These are phyloP conservation scores for Syzygium grande DNA, from an alignment of 345 rosid species.

Conservation along the genomic window DNA sequence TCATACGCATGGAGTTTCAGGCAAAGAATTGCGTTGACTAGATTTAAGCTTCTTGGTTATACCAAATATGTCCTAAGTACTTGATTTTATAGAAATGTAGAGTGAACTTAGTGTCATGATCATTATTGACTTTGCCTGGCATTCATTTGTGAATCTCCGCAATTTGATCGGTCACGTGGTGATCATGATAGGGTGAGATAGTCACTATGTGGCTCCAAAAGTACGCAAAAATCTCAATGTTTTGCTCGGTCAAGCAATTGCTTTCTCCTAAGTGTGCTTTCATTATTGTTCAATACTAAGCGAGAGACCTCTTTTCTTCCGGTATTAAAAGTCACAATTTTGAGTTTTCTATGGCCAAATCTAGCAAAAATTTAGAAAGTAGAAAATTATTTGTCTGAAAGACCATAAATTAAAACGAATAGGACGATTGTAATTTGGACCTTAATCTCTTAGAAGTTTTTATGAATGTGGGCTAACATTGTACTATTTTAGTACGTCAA, in stretches of 20 bases:
- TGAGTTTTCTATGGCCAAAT: neutral
- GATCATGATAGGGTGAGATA: no score
- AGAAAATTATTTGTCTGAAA: neutral
- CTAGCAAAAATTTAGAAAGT: neutral
- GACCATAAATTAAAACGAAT: neutral
- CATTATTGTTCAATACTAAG: neutral
- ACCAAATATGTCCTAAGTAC: neutral
- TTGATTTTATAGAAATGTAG: neutral
- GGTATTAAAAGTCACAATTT: neutral
- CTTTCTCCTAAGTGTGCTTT: neutral
- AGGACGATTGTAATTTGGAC: neutral
- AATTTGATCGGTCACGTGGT: no score
- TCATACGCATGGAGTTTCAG: no score
- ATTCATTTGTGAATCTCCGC: no score
- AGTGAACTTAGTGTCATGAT: neutral
- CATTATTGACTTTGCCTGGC: neutral
- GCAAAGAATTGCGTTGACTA: no score
- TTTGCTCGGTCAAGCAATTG: neutral
- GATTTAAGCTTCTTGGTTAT: no score
- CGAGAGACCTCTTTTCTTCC: neutral
- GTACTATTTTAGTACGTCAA: neutral
- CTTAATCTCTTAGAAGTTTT: neutral
- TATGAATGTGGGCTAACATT: accelerated
- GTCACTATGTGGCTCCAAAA: no score
- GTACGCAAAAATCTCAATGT: neutral